These are phyloP conservation scores for Candida boleticola DNA, from an alignment of 805 yeast genomes.

Conservation along the genomic window DNA sequence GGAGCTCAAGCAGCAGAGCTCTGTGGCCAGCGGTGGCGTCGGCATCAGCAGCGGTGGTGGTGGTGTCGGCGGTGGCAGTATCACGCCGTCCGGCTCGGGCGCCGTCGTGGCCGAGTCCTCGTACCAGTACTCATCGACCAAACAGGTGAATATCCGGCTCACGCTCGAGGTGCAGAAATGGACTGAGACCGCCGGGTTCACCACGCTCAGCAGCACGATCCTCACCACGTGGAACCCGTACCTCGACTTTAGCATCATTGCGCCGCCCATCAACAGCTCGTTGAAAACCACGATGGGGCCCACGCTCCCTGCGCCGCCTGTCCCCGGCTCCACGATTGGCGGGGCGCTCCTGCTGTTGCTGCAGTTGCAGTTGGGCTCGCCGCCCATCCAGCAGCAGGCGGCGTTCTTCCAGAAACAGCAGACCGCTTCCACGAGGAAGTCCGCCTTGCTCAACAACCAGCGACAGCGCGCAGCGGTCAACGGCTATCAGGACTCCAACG, in stretches of 20 bases:
- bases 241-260: conserved; percentile 34
- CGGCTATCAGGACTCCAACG: no score
- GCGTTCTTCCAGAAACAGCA: neutral
- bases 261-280: conserved; percentile 38
- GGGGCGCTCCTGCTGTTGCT: neutral
- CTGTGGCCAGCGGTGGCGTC: conserved; percentile 3
- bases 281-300: conserved; percentile 22
- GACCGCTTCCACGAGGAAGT: conserved; percentile 1
- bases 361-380: neutral
- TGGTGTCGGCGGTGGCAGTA: conserved; percentile 4
- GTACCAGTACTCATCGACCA: conserved; percentile 13
- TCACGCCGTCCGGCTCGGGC: neutral
- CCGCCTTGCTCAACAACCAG: conserved; percentile 1
- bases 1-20: conserved; percentile 11
- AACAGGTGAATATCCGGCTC: conserved; percentile 25
- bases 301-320: neutral
- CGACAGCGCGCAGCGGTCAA: neutral
- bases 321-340: neutral
- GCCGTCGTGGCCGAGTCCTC: neutral
- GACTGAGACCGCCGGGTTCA: conserved; percentile 5
- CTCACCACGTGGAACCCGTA: conserved; percentile 40
- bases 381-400: neutral
- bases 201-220: conserved; percentile 25
- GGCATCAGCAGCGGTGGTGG: neutral
- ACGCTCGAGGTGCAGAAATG: conserved; percentile 23